Evolutionary conservation across 345 rosid genomes (phyloP).

Genomic region (Melastoma malabathricum): DNA sequence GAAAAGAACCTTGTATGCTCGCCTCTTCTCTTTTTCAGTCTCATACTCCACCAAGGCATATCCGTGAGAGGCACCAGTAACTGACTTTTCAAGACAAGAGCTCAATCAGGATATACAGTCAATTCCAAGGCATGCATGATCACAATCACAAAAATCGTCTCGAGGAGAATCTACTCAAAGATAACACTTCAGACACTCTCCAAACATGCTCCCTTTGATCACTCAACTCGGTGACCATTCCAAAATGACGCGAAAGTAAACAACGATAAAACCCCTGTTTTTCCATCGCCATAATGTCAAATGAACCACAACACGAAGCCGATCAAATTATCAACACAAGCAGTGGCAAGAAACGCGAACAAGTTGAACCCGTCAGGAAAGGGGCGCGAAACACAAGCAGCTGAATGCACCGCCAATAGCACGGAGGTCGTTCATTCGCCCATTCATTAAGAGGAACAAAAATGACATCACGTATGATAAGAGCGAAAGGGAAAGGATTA

Average conservation of each 20-base stretch:
- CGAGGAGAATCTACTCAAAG: not conserved
- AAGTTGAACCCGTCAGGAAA: too few relatives aligned
- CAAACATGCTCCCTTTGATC: too few relatives aligned
- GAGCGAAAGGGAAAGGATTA: constrained; percentile 1
- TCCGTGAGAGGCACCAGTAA: constrained; percentile 84
- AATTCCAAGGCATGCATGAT: not conserved
- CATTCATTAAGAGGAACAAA: not conserved
- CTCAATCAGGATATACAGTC: not conserved
- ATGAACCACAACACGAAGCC: too few relatives aligned
- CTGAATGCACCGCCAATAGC: too few relatives aligned
- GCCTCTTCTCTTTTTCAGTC: constrained; percentile 73
- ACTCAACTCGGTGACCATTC: too few relatives aligned
- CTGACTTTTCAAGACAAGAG: constrained; percentile 19
- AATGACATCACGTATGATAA: not conserved
- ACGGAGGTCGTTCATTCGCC: too few relatives aligned
- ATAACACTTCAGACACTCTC: not conserved
- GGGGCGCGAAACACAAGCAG: too few relatives aligned
- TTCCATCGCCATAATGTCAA: too few relatives aligned
- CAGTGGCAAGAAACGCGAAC: too few relatives aligned
- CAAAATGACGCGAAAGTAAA: too few relatives aligned
- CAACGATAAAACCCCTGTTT: too few relatives aligned
- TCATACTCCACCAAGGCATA: constrained; percentile 83
- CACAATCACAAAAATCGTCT: not conserved
- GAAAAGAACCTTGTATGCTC: constrained; percentile 62
- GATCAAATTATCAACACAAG: too few relatives aligned